These are phyloP conservation scores for Lactarius trivialis DNA, from an alignment of 768 basidiomycete genomes.

Conservation along the genomic window DNA sequence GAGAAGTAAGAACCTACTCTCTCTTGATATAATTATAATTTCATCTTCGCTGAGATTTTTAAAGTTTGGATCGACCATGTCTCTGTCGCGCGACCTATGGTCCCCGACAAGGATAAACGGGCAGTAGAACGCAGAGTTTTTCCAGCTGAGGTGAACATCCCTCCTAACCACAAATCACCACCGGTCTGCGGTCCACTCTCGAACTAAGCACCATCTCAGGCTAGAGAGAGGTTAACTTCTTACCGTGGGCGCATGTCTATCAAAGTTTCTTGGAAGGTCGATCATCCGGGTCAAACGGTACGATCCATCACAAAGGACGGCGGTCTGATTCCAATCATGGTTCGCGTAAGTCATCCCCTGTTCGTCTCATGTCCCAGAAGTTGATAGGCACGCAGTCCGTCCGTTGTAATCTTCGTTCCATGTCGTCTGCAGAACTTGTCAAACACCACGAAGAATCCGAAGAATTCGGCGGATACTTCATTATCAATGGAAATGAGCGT, in stretches of 20 bases:
- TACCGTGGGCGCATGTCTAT: conserved; percentile 88
- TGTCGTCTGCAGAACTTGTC: conserved; percentile 85
- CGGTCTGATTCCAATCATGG: conserved; percentile 94
- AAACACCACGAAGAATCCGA: conserved; percentile 91
- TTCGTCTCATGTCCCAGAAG: not conserved
- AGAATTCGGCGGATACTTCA: conserved; percentile 98
- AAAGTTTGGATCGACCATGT: conserved; percentile 90
- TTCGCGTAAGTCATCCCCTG: conserved; percentile 62
- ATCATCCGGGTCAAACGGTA: conserved; percentile 53
- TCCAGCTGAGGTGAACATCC: conserved; percentile 72
- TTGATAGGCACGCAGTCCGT: conserved; percentile 52
- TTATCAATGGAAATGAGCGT: conserved; percentile 98
- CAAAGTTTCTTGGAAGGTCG: conserved; percentile 79
- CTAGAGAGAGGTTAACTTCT: conserved; percentile 86
- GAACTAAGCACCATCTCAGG: conserved; percentile 39
- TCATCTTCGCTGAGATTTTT: conserved; percentile 15
- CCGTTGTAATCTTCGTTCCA: conserved; percentile 82
- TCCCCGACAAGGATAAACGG: conserved; percentile 72
- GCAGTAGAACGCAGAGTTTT: conserved; percentile 74
- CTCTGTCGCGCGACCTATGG: conserved; percentile 77
- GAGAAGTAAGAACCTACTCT: conserved; percentile 51
- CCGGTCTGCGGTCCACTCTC: not conserved
- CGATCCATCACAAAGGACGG: conserved; percentile 74
- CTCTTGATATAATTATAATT: conserved; percentile 9
- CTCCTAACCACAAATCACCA: not conserved